These are phyloP conservation scores for Ustilago hordei DNA, from an alignment of 1,284 basidiomycete species.

Conservation along the genomic window DNA sequence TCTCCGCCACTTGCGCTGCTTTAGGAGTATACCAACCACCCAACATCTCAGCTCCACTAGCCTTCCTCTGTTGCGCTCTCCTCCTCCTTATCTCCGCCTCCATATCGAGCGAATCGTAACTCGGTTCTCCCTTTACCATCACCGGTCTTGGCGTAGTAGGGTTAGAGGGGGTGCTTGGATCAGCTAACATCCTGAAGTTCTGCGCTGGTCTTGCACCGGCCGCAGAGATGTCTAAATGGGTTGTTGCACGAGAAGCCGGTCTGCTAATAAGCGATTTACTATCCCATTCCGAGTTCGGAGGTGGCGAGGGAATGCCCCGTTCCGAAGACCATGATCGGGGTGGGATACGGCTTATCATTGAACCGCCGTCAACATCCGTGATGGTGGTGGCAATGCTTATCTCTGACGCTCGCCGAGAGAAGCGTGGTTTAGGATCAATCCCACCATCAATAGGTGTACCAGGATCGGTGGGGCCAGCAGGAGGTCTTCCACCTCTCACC, in stretches of 20 bases:
- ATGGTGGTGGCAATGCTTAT: slow-evolving; percentile 31
- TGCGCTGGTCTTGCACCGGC: slow-evolving; percentile 27
- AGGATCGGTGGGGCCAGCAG: slow-evolving; percentile 10
- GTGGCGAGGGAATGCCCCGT: slow-evolving; percentile 48
- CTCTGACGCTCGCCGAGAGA: slow-evolving; percentile 33
- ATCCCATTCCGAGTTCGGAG: slow-evolving; percentile 58
- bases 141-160: slow-evolving; percentile 35
- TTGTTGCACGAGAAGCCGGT: slow-evolving; percentile 35
- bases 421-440: slow-evolving; percentile 20
- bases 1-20: slow-evolving; percentile 5
- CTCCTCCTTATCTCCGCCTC: slow-evolving; percentile 56
- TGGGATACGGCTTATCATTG: slow-evolving; percentile 47
- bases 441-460: slow-evolving; percentile 20
- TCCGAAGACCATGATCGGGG: slow-evolving; percentile 56
- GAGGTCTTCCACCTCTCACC: slow-evolving; percentile 29
- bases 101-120: slow-evolving; percentile 57
- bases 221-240: slow-evolving; percentile 9
- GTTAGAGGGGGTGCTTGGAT: slow-evolving; percentile 10
- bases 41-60: slow-evolving; percentile 26
- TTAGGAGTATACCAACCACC: slow-evolving; percentile 61
- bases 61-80: slow-evolving; percentile 39
- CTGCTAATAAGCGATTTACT: slow-evolving; percentile 37
- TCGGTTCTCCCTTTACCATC: slow-evolving; percentile 37
- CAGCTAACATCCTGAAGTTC: slow-evolving; percentile 45
- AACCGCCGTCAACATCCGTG: slow-evolving; percentile 28